phyloP scores from a whole-genome alignment of 495 filamentous ascomycete species.

The Aspergillus homomorphus region DNA sequence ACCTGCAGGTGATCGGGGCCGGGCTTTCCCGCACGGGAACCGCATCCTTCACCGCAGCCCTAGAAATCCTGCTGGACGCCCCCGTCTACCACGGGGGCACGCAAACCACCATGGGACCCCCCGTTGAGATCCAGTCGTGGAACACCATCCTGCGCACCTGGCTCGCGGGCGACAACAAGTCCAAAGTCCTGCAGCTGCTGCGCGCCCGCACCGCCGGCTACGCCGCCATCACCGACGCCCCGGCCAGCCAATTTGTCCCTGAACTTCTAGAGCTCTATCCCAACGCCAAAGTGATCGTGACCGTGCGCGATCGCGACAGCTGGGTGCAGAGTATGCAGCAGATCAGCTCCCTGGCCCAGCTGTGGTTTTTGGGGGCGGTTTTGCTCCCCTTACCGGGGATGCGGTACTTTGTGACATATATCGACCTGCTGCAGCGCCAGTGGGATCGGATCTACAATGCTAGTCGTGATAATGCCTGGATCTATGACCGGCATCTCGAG shows the following conservation, averaged over 20 bases:
- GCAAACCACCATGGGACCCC: not conserved
- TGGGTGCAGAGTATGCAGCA: conserved; percentile 30
- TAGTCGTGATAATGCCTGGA: not conserved
- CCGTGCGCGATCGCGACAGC: conserved; percentile 42
- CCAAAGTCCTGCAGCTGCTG: conserved; percentile 35
- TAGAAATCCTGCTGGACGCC: conserved; percentile 26
- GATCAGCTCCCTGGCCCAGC: not conserved
- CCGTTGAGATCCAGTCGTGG: not conserved
- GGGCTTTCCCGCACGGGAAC: conserved; percentile 29
- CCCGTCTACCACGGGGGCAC: conserved; percentile 22
- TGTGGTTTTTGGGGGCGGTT: not conserved
- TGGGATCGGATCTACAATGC: not conserved
- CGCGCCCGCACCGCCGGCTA: conserved; percentile 45
- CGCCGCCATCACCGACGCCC: conserved; percentile 53
- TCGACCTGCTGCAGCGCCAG: not conserved
- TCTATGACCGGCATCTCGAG: conserved; percentile 22
- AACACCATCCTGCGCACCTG: not conserved
- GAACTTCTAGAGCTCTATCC: conserved; percentile 36
- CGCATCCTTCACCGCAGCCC: conserved; percentile 24
- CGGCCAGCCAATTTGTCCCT: conserved; percentile 48
- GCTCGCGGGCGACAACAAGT: not conserved
- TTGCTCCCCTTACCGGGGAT: not conserved
- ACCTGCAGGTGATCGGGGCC: conserved; percentile 20
- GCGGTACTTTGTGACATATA: not conserved
- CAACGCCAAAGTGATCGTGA: conserved; percentile 57